phyloP scores from a whole-genome alignment of 371 early-diverging fungal species.

The Apophysomyces ossiformis region DNA sequence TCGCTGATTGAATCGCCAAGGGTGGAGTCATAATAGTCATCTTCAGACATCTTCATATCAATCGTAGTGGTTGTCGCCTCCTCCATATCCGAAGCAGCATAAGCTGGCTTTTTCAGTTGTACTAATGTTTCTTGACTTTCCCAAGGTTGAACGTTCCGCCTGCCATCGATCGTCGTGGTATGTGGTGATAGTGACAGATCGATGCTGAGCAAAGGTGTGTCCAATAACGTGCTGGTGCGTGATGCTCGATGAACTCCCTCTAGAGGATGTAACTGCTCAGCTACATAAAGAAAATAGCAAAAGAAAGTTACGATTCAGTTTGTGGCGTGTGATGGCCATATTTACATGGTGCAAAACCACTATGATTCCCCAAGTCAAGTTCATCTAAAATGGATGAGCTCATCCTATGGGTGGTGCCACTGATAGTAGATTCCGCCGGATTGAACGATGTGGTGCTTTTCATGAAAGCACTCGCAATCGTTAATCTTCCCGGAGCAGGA shows the following conservation, averaged over 20 bases:
- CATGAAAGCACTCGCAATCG: conserved; percentile 45
- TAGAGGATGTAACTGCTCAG: conserved; percentile 18
- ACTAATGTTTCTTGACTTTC: conserved; percentile 54
- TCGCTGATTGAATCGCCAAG: conserved; percentile 15
- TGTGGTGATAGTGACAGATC: conserved; percentile 22
- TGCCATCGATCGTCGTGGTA: conserved; percentile 14
- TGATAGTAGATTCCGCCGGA: conserved; percentile 11
- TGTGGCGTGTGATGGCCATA: too few species aligned
- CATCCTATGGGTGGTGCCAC: conserved; percentile 4
- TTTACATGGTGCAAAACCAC: conserved; percentile 10
- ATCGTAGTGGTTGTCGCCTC: conserved; percentile 22
- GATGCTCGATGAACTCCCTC: conserved; percentile 11
- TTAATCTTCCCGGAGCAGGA: conserved; percentile 30
- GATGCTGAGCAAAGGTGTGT: conserved; percentile 16
- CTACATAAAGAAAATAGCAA: background rate
- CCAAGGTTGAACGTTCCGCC: conserved; percentile 31
- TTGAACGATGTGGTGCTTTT: conserved; percentile 11
- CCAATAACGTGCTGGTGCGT: conserved; percentile 12
- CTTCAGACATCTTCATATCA: conserved; percentile 9
- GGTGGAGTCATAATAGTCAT: conserved; percentile 7
- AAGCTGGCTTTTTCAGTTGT: conserved; percentile 9
- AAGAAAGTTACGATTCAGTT: background rate
- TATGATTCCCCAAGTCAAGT: conserved; percentile 15
- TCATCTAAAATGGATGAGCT: conserved; percentile 26
- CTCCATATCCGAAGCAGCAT: conserved; percentile 21